phyloP scores from a whole-genome alignment of 2,329 filamentous ascomycete species.

The Aspergillus sclerotialis region DNA sequence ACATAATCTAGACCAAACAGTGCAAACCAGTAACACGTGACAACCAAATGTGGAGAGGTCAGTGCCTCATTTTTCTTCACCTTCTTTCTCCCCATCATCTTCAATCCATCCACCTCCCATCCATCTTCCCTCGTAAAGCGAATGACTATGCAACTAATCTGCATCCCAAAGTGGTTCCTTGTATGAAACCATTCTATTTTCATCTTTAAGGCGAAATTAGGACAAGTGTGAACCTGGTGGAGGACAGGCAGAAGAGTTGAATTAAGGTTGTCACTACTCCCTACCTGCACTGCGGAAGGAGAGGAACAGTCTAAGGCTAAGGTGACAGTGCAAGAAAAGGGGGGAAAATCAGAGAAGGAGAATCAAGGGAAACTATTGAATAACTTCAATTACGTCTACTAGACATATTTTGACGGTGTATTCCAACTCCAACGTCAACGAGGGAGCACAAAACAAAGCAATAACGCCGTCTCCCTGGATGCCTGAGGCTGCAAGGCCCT shows the following conservation, averaged over 20 bases:
- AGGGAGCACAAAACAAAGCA: slow-evolving; percentile 4
- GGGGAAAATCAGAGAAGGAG: slow-evolving; percentile 1
- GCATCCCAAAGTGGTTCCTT: slow-evolving; percentile 26
- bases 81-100: slow-evolving; percentile 7
- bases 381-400: slow-evolving; percentile 12
- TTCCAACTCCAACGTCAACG: slow-evolving; percentile 7
- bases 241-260: slow-evolving; percentile 5
- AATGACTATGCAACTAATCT: slow-evolving; percentile 30
- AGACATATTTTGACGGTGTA: slow-evolving; percentile 17
- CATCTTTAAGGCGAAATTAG: slow-evolving; percentile 22
- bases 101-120: slow-evolving; percentile 8
- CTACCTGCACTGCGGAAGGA: background rate
- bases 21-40: slow-evolving; percentile 12
- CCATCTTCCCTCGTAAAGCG: slow-evolving; percentile 31
- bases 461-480: slow-evolving; percentile 1
- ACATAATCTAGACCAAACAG: slow-evolving; percentile 21
- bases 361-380: slow-evolving; percentile 3
- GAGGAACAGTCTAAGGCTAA: slow-evolving; percentile 5
- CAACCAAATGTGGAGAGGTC: slow-evolving; percentile 1
- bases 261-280: background rate
- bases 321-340: slow-evolving; percentile 3
- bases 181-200: slow-evolving; percentile 26
- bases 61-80: slow-evolving; percentile 3
- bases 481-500: slow-evolving; percentile 3
- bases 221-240: slow-evolving; percentile 2